Evolutionary conservation across 495 filamentous ascomycete genomes (phyloP), one percentile per base, ranked within the genome.

Genomic region (Penicillium simplicissimum): DNA sequence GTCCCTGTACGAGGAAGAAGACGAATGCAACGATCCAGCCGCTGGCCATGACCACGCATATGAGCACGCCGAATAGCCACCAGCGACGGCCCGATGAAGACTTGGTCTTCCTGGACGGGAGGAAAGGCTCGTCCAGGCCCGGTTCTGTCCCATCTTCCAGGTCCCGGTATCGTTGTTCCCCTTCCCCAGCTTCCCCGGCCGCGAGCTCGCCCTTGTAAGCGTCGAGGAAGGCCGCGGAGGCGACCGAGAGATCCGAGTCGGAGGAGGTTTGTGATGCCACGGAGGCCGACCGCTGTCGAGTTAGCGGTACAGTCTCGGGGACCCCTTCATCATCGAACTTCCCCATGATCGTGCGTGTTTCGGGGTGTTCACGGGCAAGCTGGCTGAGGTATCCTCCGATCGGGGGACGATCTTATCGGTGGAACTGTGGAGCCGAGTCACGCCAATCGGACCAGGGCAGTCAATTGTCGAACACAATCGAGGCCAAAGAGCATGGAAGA

Each of bases 1-100:
- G 71, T 17, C 68, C 87, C 42, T 82, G 79, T 2, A 81, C 80
- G 54, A 97, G 63, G 74, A 94, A 96, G 45, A 90, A 75, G 40
- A 88, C 79, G 40, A 97, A 81, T 0, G 91, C 92, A 52, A 93
- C 71, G 13, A 90, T 66, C 95, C 95, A 98, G 55, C 87, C 87
- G 33, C 51, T 53, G 51, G 51, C 51, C 51, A 53, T 53, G n/a
- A 53, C 33, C 8, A 87, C 88, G 21, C 92, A 69, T 69, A 90
- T 86, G 28, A 94, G 67, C 14, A 78, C 76, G 8, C 84, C 84
- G 21, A 93, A 64, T 34, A 90, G 76, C 76, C 91, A 91, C 40
- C 97, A 71, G 58, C 82, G 71, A 58, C 49, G 70, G 31, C 66
- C 60, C 13, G 75, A 70, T 2, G 69, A 25, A 10, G 59, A 40